Percentiles rank a stretch among this genome's conserved stretches.
phyloP scores from a whole-genome alignment of 2,329 filamentous ascomycete species.

The Neopestalotiopsis rosae region DNA sequence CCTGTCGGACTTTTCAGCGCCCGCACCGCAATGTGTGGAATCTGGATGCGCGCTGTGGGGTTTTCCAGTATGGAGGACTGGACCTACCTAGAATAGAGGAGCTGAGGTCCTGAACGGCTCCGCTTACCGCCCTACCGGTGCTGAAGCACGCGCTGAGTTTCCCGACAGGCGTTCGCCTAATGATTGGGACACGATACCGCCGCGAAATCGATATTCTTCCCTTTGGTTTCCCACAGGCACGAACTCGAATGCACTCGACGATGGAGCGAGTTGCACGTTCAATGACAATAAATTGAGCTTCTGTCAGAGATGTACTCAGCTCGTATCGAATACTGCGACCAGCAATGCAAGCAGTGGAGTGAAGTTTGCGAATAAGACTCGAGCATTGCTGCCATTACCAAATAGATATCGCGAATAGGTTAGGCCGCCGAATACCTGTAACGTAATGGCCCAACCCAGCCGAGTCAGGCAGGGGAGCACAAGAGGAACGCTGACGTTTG shows the following conservation, averaged over 20 bases:
- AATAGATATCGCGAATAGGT: conserved; percentile 48
- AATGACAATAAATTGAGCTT: background rate
- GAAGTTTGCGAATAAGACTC: conserved; percentile 25
- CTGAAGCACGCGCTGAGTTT: conserved; percentile 1
- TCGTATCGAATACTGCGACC: conserved; percentile 23
- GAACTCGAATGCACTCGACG: background rate
- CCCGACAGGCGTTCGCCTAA: background rate
- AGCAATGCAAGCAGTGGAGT: conserved; percentile 26
- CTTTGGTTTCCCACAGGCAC: background rate
- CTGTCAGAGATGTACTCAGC: background rate
- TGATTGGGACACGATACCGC: background rate
- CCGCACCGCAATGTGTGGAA: conserved; percentile 5
- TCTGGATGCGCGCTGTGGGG: conserved; percentile 9
- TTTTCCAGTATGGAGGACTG: background rate
- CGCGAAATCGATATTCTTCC: too few relatives aligned
- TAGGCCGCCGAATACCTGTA: conserved; percentile 46
- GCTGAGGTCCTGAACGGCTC: conserved; percentile 3
- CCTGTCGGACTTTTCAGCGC: background rate
- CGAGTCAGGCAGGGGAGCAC: conserved; percentile 19
- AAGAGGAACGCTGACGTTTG: conserved; percentile 2
- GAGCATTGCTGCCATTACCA: conserved; percentile 48
- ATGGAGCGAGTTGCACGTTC: background rate
- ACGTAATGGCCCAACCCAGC: conserved; percentile 50
- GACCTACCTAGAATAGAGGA: background rate
- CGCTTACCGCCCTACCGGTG: conserved; percentile 12